Conservation (phyloP, 2,329 filamentous ascomycete genomes). For the Colletotrichum limetticola region DNA sequence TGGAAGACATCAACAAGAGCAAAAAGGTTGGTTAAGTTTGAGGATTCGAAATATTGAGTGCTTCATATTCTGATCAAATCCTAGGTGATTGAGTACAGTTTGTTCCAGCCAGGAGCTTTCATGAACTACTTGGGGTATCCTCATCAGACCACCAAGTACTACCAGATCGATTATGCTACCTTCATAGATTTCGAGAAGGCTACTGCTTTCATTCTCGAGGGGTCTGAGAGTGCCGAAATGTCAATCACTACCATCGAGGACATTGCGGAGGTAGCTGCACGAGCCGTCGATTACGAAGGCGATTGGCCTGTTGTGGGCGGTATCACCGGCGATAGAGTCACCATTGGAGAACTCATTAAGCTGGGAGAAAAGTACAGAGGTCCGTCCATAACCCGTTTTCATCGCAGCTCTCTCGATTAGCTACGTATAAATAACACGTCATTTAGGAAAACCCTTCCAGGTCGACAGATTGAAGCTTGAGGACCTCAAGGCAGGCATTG, state of each 20-base stretch:
- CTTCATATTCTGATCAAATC: background rate
- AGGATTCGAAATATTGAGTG: background rate
- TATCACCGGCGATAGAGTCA: conserved; percentile 46
- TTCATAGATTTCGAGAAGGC: conserved; percentile 46
- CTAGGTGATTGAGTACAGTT: conserved; percentile 58
- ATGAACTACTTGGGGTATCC: conserved; percentile 60
- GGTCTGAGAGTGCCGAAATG: conserved; percentile 41
- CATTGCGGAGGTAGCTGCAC: conserved; percentile 46
- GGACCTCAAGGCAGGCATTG: conserved; percentile 43
- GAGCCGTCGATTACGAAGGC: conserved; percentile 50
- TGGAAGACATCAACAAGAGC: conserved; percentile 53
- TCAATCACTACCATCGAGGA: conserved; percentile 49
- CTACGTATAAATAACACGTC: background rate
- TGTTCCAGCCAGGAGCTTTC: conserved; percentile 61
- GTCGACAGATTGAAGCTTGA: conserved; percentile 44
- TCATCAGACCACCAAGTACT: conserved; percentile 48
- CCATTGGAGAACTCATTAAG: conserved; percentile 42
- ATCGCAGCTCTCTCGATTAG: too few species aligned
- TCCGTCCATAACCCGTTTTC: conserved; percentile 29
- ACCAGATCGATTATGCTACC: conserved; percentile 38
- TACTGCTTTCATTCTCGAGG: conserved; percentile 44
- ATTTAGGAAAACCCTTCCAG: conserved; percentile 40
- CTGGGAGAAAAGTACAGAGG: conserved; percentile 48
- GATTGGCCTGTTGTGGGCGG: conserved; percentile 54
- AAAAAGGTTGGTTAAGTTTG: conserved; percentile 42